Conservation (phyloP, 305 asterid genomes). For the Fraxinus sp. region DNA sequence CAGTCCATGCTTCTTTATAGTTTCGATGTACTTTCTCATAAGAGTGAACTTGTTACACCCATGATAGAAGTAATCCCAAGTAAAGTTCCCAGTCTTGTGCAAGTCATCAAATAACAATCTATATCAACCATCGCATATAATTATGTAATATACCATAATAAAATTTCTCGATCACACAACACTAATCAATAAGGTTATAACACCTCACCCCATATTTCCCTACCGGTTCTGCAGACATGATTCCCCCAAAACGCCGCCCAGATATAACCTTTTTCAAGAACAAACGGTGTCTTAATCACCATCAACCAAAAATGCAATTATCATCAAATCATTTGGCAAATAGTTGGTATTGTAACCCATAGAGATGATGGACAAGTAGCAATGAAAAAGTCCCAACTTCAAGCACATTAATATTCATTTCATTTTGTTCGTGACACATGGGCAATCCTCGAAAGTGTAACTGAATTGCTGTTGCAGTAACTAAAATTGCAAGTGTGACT, state of each 20-base stretch:
- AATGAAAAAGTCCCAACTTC: not conserved
- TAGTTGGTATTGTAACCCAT: not conserved
- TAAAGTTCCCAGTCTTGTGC: slow-evolving; percentile 75
- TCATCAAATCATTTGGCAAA: not conserved
- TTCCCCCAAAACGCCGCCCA: slow-evolving; percentile 73
- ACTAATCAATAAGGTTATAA: not conserved
- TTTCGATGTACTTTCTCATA: slow-evolving; percentile 66
- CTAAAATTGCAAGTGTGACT: not conserved
- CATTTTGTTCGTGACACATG: too few species aligned
- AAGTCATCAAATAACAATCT: slow-evolving; percentile 79
- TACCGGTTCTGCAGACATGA: slow-evolving; percentile 76
- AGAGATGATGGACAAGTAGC: not conserved
- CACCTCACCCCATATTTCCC: slow-evolving; percentile 95
- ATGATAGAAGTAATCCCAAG: slow-evolving; percentile 77
- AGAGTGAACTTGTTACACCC: slow-evolving; percentile 72
- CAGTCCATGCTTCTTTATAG: slow-evolving; percentile 70
- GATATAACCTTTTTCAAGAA: slow-evolving; percentile 58
- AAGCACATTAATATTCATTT: not conserved
- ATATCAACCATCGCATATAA: slow-evolving; percentile 19
- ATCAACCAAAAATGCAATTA: not conserved
- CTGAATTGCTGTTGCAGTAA: too few species aligned
- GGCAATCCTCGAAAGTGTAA: too few species aligned
- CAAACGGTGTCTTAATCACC: slow-evolving; percentile 2
- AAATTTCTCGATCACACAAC: not conserved
- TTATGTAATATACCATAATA: not conserved